phyloP scores from a whole-genome alignment of 495 filamentous ascomycete species.

The Aspergillus affinis region DNA sequence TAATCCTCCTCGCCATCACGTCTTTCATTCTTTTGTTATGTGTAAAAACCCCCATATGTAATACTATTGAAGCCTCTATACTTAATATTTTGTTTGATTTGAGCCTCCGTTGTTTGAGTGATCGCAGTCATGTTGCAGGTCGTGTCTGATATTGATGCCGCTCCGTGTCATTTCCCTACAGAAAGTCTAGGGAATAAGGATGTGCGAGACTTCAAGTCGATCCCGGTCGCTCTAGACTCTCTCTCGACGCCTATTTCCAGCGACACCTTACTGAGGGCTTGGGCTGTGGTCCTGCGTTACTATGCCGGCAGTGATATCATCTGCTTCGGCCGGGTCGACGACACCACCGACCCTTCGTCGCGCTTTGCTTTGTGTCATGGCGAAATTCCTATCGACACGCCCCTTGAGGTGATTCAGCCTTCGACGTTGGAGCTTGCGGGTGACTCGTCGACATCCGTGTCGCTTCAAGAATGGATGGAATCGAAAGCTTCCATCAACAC shows the following conservation, averaged over 20 bases:
- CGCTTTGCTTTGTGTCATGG: constrained; percentile 15
- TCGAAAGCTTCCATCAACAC: constrained; percentile 32
- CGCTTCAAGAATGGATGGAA: constrained; percentile 16
- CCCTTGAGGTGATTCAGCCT: constrained; percentile 6
- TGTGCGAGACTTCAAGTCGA: constrained; percentile 12
- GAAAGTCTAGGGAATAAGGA: constrained; percentile 10
- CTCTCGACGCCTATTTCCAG: background rate
- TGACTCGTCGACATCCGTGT: background rate
- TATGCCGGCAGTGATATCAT: constrained; percentile 46
- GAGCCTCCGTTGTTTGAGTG: background rate
- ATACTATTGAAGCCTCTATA: background rate
- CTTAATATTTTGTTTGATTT: constrained; percentile 1
- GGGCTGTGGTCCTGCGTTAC: constrained; percentile 44
- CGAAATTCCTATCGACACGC: constrained; percentile 9
- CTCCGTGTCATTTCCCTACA: constrained; percentile 15
- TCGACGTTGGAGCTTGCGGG: constrained; percentile 4
- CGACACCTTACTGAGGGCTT: constrained; percentile 24
- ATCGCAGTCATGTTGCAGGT: constrained; percentile 12
- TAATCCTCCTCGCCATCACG: background rate
- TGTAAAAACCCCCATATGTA: constrained; percentile 5
- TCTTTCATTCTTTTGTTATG: background rate
- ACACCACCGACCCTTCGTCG: background rate
- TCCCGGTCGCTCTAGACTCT: constrained; percentile 6
- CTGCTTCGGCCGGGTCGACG: constrained; percentile 39
- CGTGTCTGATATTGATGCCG: constrained; percentile 13